Conservation (phyloP, 805 yeast species). For the Vanderwaltozyma yarrowii region DNA sequence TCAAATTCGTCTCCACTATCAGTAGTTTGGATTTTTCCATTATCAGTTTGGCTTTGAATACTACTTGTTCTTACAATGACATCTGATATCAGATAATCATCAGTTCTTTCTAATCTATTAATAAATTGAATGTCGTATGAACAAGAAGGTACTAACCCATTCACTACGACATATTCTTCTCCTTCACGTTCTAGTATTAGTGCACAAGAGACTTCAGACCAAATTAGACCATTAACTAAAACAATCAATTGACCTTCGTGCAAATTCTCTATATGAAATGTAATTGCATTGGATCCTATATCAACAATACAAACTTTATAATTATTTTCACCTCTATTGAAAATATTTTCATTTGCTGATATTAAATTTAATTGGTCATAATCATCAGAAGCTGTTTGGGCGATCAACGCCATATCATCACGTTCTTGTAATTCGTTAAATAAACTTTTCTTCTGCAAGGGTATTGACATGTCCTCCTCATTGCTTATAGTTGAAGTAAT, state of each 20-base stretch:
- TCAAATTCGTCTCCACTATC: conserved; percentile 3
- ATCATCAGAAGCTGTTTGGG: conserved; percentile 26
- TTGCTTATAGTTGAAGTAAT: conserved; percentile 6
- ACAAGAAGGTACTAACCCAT: conserved; percentile 54
- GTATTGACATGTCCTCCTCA: neutral
- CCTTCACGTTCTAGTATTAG: conserved; percentile 29
- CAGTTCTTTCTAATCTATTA: conserved; percentile 26
- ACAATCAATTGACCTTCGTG: conserved; percentile 34
- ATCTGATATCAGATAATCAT: conserved; percentile 31
- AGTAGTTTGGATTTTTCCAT: neutral
- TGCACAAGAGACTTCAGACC: conserved; percentile 56
- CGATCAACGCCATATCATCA: conserved; percentile 30
- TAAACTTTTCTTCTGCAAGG: conserved; percentile 13
- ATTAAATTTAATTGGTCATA: conserved; percentile 22
- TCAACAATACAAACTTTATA: conserved; percentile 36
- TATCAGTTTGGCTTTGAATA: neutral
- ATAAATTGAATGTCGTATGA: conserved; percentile 48
- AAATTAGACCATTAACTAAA: conserved; percentile 54
- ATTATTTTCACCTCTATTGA: conserved; percentile 26
- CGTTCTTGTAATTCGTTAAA: conserved; percentile 23
- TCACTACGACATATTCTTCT: conserved; percentile 45
- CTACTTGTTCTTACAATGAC: conserved; percentile 31
- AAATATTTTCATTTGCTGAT: conserved; percentile 18
- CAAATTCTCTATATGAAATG: conserved; percentile 40
- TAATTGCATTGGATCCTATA: conserved; percentile 43